Percentiles rank a stretch among this genome's conserved stretches.
Conservation (phyloP, 1,284 basidiomycete genomes). For the Ustanciosporium gigantosporum region DNA sequence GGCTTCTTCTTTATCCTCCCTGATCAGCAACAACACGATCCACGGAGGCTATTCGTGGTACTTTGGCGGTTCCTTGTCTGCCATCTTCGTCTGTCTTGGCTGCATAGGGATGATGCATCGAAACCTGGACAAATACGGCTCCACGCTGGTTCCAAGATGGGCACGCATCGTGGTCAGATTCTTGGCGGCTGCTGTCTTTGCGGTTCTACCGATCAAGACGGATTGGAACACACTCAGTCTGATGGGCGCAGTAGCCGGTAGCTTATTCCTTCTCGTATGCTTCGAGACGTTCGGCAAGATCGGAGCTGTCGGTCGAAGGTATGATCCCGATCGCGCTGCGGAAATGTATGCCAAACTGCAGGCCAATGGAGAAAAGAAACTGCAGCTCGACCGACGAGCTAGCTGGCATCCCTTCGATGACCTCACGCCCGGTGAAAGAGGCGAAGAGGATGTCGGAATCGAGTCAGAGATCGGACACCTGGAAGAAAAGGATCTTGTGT, state of each 20-base stretch:
- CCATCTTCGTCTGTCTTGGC: no score
- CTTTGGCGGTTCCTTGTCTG: no score
- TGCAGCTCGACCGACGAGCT: slow-evolving; percentile 21
- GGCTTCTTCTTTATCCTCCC: no score
- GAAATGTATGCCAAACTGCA: slow-evolving; percentile 33
- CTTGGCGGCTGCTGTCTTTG: slow-evolving; percentile 32
- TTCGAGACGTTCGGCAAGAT: slow-evolving; percentile 58
- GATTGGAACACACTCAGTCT: slow-evolving; percentile 40
- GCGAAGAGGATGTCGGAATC: slow-evolving; percentile 59
- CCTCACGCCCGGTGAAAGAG: slow-evolving; percentile 51
- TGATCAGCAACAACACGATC: no score
- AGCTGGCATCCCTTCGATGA: slow-evolving; percentile 57
- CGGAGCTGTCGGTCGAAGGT: slow-evolving; percentile 48
- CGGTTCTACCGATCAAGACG: slow-evolving; percentile 38
- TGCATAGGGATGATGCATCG: no score
- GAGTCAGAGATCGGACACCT: slow-evolving; percentile 56
- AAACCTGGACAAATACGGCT: no score
- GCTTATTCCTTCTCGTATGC: slow-evolving; percentile 40
- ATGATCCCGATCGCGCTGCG: slow-evolving; percentile 30
- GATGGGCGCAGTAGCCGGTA: slow-evolving; percentile 31
- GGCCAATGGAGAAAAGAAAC: slow-evolving; percentile 6
- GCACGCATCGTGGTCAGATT: no score
- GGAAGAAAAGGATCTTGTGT: slow-evolving; percentile 46
- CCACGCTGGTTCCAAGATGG: no score
- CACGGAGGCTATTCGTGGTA: no score